A percentile compares a stretch with the other conserved stretches of the same genome.
Conservation (phyloP, 306 rosid genomes). For the Neltuma alba region DNA sequence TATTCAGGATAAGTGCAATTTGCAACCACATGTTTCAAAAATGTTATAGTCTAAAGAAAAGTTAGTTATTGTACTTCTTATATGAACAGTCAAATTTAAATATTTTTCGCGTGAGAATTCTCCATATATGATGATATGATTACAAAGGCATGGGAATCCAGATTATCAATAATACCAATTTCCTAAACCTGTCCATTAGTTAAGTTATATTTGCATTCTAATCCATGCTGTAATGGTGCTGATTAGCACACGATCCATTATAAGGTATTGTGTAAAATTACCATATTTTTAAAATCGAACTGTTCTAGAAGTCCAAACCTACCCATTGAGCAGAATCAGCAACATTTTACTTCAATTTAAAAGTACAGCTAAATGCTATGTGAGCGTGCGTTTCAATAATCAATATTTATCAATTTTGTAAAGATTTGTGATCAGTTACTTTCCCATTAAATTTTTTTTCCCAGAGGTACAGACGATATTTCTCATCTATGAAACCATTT, state of each 20-base stretch:
- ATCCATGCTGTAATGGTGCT: not conserved
- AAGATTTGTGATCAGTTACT: not conserved
- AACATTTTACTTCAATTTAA: not conserved
- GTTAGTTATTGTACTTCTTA: not conserved
- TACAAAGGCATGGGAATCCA: not conserved
- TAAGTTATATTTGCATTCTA: not conserved
- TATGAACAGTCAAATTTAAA: not conserved
- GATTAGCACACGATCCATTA: not conserved
- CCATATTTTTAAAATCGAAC: not conserved
- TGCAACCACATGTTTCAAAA: constrained; percentile 9
- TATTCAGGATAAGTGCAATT: not conserved
- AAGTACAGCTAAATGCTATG: not conserved
- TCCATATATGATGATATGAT: not conserved
- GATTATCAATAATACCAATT: not conserved
- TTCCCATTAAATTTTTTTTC: not conserved
- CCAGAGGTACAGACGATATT: not conserved
- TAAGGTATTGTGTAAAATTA: not conserved
- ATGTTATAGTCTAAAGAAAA: constrained; percentile 12
- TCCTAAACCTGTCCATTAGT: not conserved
- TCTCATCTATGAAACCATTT: not conserved
- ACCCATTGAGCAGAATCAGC: not conserved
- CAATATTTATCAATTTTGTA: not conserved
- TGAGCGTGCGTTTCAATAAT: not conserved
- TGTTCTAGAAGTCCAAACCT: not conserved
- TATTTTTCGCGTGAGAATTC: not conserved